These are phyloP conservation scores for Bryoglossum gracile DNA, from an alignment of 495 filamentous ascomycete genomes.

Conservation along the genomic window DNA sequence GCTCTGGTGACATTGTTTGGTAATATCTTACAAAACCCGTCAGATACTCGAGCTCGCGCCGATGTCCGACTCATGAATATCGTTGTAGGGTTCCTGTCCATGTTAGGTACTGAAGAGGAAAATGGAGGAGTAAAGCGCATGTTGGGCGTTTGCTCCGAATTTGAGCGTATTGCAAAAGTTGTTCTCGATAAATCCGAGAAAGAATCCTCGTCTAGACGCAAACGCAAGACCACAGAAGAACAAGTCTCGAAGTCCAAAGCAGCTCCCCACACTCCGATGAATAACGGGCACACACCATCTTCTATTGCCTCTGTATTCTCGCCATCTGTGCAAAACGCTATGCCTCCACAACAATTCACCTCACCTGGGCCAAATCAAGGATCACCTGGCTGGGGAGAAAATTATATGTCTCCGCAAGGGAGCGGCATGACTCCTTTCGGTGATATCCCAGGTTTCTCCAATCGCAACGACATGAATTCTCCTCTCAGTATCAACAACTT, in stretches of 20 bases:
- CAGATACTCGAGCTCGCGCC: constrained; percentile 77
- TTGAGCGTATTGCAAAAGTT: constrained; percentile 87
- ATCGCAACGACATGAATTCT: constrained; percentile 30
- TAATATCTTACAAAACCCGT: constrained; percentile 93
- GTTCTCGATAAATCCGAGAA: constrained; percentile 88
- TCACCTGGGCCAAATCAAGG: constrained; percentile 11
- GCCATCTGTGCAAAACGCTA: constrained; percentile 11
- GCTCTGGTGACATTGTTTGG: constrained; percentile 93
- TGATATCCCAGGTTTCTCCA: constrained; percentile 34
- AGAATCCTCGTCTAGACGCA: constrained; percentile 66
- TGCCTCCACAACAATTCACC: constrained; percentile 15
- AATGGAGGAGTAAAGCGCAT: constrained; percentile 86
- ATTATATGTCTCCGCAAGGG: constrained; percentile 22
- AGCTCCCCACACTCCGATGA: constrained; percentile 13
- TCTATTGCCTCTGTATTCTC: constrained; percentile 19
- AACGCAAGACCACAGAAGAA: constrained; percentile 62
- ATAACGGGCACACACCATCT: neutral
- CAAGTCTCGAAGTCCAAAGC: constrained; percentile 2
- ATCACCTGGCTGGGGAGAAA: constrained; percentile 19
- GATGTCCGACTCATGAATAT: constrained; percentile 87
- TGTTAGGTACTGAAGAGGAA: constrained; percentile 65
- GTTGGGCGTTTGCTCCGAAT: constrained; percentile 87
- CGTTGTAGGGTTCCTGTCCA: constrained; percentile 79
- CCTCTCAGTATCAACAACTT: constrained; percentile 37
- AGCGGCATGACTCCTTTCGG: constrained; percentile 40